phyloP scores from a whole-genome alignment of 2,329 filamentous ascomycete species.

The Lasiodiplodia theobromae region DNA sequence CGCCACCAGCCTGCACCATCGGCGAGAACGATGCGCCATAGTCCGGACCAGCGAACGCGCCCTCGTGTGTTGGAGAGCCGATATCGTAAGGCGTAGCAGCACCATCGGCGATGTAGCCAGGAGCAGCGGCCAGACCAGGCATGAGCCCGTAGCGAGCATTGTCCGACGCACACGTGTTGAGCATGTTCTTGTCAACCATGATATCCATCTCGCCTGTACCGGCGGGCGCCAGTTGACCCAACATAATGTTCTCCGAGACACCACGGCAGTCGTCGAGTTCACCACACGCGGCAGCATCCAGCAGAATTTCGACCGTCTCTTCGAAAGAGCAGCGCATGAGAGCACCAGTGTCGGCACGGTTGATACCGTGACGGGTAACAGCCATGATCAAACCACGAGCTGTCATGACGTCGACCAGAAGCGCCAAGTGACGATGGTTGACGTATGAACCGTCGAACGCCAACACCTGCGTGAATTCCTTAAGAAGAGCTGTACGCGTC shows the following conservation, averaged over 20 bases:
- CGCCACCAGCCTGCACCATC: slow-evolving; percentile 71
- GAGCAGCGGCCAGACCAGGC: slow-evolving; percentile 79
- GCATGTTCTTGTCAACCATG: slow-evolving; percentile 92
- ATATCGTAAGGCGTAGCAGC: slow-evolving; percentile 93
- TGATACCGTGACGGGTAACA: slow-evolving; percentile 97
- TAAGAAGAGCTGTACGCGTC: slow-evolving; percentile 82
- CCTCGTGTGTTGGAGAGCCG: slow-evolving; percentile 69
- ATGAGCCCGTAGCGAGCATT: slow-evolving; percentile 73
- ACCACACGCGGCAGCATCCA: slow-evolving; percentile 92
- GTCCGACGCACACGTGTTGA: slow-evolving; percentile 67
- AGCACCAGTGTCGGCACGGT: slow-evolving; percentile 95
- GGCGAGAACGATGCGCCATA: slow-evolving; percentile 74
- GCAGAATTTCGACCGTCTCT: slow-evolving; percentile 96
- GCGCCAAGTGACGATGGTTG: slow-evolving; percentile 95
- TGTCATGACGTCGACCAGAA: slow-evolving; percentile 97
- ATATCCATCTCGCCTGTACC: slow-evolving; percentile 97
- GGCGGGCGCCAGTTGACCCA: slow-evolving; percentile 95
- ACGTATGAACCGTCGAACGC: slow-evolving; percentile 99
- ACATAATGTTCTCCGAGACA: slow-evolving; percentile 98
- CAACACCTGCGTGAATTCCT: slow-evolving; percentile 89
- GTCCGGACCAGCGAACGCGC: slow-evolving; percentile 65
- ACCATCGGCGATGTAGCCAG: slow-evolving; percentile 76
- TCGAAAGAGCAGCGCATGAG: slow-evolving; percentile 99
- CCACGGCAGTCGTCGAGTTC: slow-evolving; percentile 97
- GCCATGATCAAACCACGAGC: slow-evolving; percentile 93